phyloP scores from a whole-genome alignment of 148 eudicot species.

The Diospyros lotus region DNA sequence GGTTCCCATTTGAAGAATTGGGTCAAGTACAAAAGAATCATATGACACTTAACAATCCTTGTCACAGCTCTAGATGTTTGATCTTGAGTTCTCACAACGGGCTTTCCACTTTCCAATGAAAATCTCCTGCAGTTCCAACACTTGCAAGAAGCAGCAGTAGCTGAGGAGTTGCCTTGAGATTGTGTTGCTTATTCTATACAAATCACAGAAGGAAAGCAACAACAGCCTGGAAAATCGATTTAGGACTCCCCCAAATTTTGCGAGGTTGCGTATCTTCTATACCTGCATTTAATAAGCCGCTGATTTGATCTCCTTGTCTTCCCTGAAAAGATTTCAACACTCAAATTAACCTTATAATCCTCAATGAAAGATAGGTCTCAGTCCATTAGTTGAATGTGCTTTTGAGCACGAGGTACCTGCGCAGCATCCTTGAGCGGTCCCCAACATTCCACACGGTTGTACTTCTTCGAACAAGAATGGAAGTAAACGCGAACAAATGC shows the following conservation, averaged over 20 bases:
- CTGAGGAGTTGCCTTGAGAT: background rate
- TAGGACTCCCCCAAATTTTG: slow-evolving; percentile 44
- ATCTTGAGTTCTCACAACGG: background rate
- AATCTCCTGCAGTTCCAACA: slow-evolving; percentile 3
- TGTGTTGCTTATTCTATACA: slow-evolving; percentile 14
- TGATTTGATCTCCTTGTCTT: slow-evolving; percentile 29
- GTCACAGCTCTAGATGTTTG: slow-evolving; percentile 3
- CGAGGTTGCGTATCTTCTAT: slow-evolving; percentile 24
- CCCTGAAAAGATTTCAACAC: slow-evolving; percentile 32
- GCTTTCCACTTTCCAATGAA: background rate
- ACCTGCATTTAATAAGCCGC: slow-evolving; percentile 26
- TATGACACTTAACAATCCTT: background rate
- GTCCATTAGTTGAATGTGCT: too few species aligned
- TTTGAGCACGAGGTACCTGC: slow-evolving; percentile 29
- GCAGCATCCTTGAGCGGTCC: slow-evolving; percentile 83
- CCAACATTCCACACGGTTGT: slow-evolving; percentile 81
- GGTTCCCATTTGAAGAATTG: slow-evolving; percentile 4
- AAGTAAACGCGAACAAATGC: slow-evolving; percentile 74
- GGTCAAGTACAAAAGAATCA: slow-evolving; percentile 18
- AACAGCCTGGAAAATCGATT: slow-evolving; percentile 76
- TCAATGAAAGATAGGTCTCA: background rate
- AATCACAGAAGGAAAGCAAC: slow-evolving; percentile 62
- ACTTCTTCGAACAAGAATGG: slow-evolving; percentile 72
- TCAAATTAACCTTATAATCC: background rate
- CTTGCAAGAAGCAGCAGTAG: background rate